Percentiles rank a stretch among this genome's conserved stretches.
These are phyloP conservation scores for Phaeodactylum tricornutum DNA, from an alignment of 108 stramenopile species.

Conservation along the genomic window DNA sequence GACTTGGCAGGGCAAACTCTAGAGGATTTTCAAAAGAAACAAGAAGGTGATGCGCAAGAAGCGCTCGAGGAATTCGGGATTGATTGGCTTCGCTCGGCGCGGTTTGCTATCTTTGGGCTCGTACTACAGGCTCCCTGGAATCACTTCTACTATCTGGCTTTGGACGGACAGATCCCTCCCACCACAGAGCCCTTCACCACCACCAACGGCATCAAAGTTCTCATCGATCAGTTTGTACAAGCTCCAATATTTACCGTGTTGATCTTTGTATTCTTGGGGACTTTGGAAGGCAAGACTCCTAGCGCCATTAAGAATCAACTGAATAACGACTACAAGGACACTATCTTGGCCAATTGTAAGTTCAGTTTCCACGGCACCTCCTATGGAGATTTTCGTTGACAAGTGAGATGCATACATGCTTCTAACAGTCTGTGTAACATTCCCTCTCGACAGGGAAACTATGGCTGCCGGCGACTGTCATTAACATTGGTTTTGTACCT, in stretches of 20 bases:
- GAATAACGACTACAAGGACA: conserved; percentile 73
- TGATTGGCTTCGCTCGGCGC: conserved; percentile 51
- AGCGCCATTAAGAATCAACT: conserved; percentile 57
- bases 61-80: background rate
- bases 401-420: background rate
- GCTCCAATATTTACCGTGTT: conserved; percentile 89
- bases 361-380: background rate
- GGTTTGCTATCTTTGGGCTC: conserved; percentile 86
- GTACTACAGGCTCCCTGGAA: conserved; percentile 90
- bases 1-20: conserved; percentile 64
- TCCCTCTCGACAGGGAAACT: conserved; percentile 15
- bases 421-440: no score
- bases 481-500: conserved; percentile 88
- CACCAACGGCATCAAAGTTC: conserved; percentile 62
- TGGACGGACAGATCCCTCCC: conserved; percentile 86
- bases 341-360: conserved; percentile 88
- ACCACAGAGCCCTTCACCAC: conserved; percentile 76
- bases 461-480: conserved; percentile 79
- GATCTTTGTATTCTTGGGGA: conserved; percentile 81
- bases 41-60: conserved; percentile 3
- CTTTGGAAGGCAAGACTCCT: conserved; percentile 68
- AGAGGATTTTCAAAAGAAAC: background rate
- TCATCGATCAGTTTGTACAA: conserved; percentile 91
- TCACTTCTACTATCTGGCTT: conserved; percentile 79
- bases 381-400: background rate